Evolutionary conservation across 805 yeast species (phyloP).

Genomic region (Kodamaea leandrae): DNA sequence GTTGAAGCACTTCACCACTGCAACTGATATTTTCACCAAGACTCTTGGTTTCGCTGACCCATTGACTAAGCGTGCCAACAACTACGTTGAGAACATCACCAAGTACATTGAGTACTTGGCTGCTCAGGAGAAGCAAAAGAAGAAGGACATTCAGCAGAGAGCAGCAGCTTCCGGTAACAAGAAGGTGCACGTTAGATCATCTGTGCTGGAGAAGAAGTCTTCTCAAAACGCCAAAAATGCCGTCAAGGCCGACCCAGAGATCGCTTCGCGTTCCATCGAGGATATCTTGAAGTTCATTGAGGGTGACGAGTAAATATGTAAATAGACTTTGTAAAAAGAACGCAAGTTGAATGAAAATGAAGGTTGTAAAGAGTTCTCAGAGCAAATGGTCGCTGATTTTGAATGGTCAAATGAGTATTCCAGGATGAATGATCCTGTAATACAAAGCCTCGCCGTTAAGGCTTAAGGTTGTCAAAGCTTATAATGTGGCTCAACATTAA

Average conservation of each 20-base stretch:
- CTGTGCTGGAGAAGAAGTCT: constrained; percentile 12
- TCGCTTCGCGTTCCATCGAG: constrained; percentile 65
- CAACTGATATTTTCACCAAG: constrained; percentile 55
- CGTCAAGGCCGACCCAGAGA: constrained; percentile 44
- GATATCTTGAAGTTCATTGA: constrained; percentile 71
- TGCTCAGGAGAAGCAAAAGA: constrained; percentile 30
- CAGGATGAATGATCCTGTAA: no score
- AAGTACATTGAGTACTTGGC: constrained; percentile 46
- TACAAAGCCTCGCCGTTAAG: no score
- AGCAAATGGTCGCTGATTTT: no score
- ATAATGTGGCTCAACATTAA: no score
- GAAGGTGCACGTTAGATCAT: constrained; percentile 18
- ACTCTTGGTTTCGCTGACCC: constrained; percentile 67
- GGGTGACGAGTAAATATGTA: constrained; percentile 35
- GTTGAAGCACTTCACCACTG: constrained; percentile 49
- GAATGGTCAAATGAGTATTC: no score
- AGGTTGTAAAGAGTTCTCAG: neutral
- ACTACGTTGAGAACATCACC: constrained; percentile 59
- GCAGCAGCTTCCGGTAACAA: constrained; percentile 24
- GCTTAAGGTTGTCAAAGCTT: no score
- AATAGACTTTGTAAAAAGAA: neutral
- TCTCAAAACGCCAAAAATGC: constrained; percentile 12
- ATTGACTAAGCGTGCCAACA: constrained; percentile 63
- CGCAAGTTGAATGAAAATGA: neutral
- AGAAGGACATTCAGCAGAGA: constrained; percentile 21